Evolutionary conservation across 495 filamentous ascomycete genomes (phyloP), one percentile per base, ranked within the genome.

Genomic region (Endocarpon pusillum): DNA sequence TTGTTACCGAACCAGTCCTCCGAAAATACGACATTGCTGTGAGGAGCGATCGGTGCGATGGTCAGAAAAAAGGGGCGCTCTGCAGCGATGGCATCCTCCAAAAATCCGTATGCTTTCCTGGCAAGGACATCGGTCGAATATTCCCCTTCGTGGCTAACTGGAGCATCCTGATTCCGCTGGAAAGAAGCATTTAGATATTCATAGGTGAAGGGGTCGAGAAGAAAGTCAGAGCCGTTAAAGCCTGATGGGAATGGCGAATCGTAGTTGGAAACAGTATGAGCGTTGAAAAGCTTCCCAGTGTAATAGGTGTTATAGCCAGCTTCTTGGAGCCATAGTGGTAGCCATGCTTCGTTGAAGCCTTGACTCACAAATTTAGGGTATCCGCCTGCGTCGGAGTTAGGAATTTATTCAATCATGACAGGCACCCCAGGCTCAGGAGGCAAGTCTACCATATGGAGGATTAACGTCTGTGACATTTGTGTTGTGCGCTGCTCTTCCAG

Each of bases 271-370:
- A 67, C 42, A 0, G 63, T 69, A 41, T 78, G 73, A 0, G 61
- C 58, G 44, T 81, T 83, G 49, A 78, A 75, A 2, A 83, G 58
- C 47, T 83, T 83, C 23, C 77, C 75, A 1, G 69, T 74, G 48
- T 81, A 81, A 49, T 73, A 80, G 1, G 75, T 81, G 43, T 72
- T 63, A 45, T 81, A 81, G n/a, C 75, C 75, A 1, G 70, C 66
- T 4, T 67, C 38, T 40, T 81, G 74, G 3, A 82, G 56, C 77
- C 77, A 82, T 1, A 79, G 42, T 0, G 77, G 75, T 7, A 82
- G 60, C 40, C 69, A 81, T 38, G 68, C 57, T 0, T 73, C 61
- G 41, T 82, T 81, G 36, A 75, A 61, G 1, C 76, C 75, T 32
- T 73, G 68, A 5, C 54, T 52, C 19, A 77, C 50, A 37, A 82